A percentile compares a stretch with the other conserved stretches of the same genome.
Evolutionary conservation across 1,139 yeast genomes (phyloP).

Genomic region (Groenewaldozyma sp.): DNA sequence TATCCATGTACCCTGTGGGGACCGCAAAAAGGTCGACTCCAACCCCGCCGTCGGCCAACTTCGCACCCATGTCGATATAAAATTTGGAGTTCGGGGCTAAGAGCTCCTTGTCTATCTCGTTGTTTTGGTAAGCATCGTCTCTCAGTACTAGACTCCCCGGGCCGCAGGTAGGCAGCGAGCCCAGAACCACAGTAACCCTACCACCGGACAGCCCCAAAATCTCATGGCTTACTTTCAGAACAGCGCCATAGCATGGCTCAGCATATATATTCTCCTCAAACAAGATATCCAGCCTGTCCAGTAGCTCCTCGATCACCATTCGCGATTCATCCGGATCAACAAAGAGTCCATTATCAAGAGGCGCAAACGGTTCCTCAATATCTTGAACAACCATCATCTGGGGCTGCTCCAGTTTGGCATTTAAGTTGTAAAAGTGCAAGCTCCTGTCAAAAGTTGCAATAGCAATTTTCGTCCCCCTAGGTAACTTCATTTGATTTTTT

Average conservation of each 20-base stretch:
- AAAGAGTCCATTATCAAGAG: constrained; percentile 69
- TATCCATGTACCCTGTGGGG: constrained; percentile 56
- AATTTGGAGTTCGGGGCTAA: constrained; percentile 54
- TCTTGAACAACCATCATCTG: constrained; percentile 65
- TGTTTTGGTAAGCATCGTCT: constrained; percentile 21
- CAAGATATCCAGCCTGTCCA: constrained; percentile 49
- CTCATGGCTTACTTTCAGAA: constrained; percentile 57
- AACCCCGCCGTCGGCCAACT: constrained; percentile 49
- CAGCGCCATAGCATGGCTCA: constrained; percentile 76
- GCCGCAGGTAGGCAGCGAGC: constrained; percentile 73
- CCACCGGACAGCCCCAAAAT: constrained; percentile 64
- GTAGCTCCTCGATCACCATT: constrained; percentile 54
- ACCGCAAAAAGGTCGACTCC: constrained; percentile 74
- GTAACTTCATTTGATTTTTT: constrained; percentile 21
- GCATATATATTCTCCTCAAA: constrained; percentile 40
- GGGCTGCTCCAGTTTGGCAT: constrained; percentile 45
- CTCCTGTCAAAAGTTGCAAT: constrained; percentile 70
- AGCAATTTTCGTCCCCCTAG: constrained; percentile 46
- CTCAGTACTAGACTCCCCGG: constrained; percentile 67
- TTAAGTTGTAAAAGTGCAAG: constrained; percentile 66
- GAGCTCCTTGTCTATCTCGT: constrained; percentile 48
- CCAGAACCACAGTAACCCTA: constrained; percentile 60
- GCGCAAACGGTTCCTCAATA: constrained; percentile 72
- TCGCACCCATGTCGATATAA: constrained; percentile 52
- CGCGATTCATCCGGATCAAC: constrained; percentile 67